A percentile compares a stretch with the other conserved stretches of the same genome.
Evolutionary conservation across 176 grass and related monocot species (phyloP).

Genomic region (Carex littledalei): DNA sequence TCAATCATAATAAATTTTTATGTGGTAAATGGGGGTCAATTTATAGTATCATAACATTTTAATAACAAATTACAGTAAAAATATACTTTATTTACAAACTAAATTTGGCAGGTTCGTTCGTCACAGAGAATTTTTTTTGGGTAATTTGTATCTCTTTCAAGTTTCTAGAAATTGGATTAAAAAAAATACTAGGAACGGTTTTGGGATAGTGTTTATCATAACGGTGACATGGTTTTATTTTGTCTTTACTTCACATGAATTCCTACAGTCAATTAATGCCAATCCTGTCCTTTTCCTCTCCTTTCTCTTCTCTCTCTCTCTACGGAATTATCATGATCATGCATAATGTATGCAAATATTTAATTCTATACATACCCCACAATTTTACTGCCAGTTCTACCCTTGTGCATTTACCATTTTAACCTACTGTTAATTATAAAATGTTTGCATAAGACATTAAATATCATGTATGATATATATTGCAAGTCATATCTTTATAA

Average conservation of each 20-base stretch:
- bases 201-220: not conserved
- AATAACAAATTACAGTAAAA: too few species aligned
- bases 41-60: too few species aligned
- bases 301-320: conserved; percentile 1
- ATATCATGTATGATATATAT: too few species aligned
- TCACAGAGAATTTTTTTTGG: not conserved
- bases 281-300: conserved; percentile 2
- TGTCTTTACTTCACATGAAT: conserved; percentile 28
- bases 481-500: not conserved
- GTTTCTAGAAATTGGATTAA: not conserved
- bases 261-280: conserved; percentile 14
- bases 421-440: not conserved
- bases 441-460: not conserved
- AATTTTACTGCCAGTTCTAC: not conserved
- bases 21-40: too few species aligned
- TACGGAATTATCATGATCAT: conserved; percentile 3
- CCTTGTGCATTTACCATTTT: not conserved
- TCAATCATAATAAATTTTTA: too few species aligned
- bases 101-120: not conserved
- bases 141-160: not conserved
- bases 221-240: conserved; percentile 20
- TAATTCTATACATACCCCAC: not conserved
- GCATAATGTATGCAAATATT: conserved; percentile 11
- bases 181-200: not conserved
- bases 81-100: too few species aligned